Evolutionary conservation across 441 rosid species (phyloP), one percentile per base, ranked within the genome.

Genomic region (Syzygium syzygioides): DNA sequence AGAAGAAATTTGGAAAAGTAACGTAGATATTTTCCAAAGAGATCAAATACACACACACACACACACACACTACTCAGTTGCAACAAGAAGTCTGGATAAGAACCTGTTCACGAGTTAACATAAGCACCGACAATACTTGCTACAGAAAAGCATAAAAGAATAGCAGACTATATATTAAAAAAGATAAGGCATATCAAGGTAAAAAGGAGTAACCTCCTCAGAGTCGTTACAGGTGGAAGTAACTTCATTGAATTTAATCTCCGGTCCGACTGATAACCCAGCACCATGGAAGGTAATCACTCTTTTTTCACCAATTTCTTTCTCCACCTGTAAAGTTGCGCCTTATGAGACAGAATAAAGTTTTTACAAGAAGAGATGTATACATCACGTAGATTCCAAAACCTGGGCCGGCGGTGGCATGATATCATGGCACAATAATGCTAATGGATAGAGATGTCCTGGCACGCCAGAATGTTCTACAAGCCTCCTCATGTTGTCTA

Each of bases 391-490:
- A 87, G 84, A 59, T 76, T 76, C 52, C 88, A 76, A 88, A 86
- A 96, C 99, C 94, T 93, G 93, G 4, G 89, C 89, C 55, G 99
- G 99, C 93, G 99, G 99, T 11, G 99, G 99, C 99, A 98, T 98
- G 89, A 98, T 95, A 90, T 95, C 96, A 90, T 95, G 86, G 93
- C 99, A 98, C 86, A 95, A 92, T 87, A 98, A 89, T 89, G 98
- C 93, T 90, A 97, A 91, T n/a, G 99, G 99, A 88, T 95, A 98
- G 60, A 96, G 88, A 92, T 96, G 98, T 87, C 96, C 96, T 18
- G 98, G 98, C 90, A 92, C 92, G 71, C 97, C 98, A 91, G 98
- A 95, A 92, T 95, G 96, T 90, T 95, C 98, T 34, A 92, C 95
- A 87, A 98, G 92, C 95, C 99, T 93, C 94, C 98, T 95, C 96